Evolutionary conservation across 1,284 basidiomycete species (phyloP).

Genomic region (Cronartium quercuum): DNA sequence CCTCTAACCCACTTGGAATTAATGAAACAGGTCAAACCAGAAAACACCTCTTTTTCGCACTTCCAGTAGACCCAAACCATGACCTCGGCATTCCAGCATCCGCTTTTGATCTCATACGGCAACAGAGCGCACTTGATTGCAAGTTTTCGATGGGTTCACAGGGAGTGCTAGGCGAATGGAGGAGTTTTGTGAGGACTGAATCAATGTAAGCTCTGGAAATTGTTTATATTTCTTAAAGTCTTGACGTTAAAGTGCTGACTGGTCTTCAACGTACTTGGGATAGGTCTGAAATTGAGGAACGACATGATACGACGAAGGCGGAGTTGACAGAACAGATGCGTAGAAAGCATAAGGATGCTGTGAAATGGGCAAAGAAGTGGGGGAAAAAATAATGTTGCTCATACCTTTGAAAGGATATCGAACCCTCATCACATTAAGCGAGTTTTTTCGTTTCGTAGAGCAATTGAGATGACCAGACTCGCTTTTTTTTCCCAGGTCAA

Average conservation of each 20-base stretch:
- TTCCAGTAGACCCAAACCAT: conserved; percentile 18
- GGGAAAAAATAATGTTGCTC: background rate
- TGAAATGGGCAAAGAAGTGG: conserved; percentile 22
- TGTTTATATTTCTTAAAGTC: background rate
- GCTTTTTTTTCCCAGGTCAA: too few relatives aligned
- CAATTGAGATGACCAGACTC: too few relatives aligned
- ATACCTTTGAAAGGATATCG: too few relatives aligned
- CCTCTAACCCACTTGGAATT: background rate
- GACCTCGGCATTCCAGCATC: background rate
- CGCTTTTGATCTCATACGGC: background rate
- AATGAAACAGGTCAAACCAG: background rate
- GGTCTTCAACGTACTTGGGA: background rate
- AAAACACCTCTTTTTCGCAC: conserved; percentile 21
- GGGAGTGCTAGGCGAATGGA: background rate
- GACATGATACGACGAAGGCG: conserved; percentile 9
- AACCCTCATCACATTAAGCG: too few relatives aligned
- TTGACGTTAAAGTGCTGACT: background rate
- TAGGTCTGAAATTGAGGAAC: conserved; percentile 23
- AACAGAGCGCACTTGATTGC: background rate
- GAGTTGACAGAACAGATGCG: conserved; percentile 33
- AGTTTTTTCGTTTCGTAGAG: too few relatives aligned
- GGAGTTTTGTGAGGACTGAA: conserved; percentile 31
- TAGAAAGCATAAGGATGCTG: conserved; percentile 32
- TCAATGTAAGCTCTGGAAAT: conserved; percentile 11
- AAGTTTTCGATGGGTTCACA: background rate